Conservation (phyloP, 768 basidiomycete genomes). For the Termitomyces sp. region DNA sequence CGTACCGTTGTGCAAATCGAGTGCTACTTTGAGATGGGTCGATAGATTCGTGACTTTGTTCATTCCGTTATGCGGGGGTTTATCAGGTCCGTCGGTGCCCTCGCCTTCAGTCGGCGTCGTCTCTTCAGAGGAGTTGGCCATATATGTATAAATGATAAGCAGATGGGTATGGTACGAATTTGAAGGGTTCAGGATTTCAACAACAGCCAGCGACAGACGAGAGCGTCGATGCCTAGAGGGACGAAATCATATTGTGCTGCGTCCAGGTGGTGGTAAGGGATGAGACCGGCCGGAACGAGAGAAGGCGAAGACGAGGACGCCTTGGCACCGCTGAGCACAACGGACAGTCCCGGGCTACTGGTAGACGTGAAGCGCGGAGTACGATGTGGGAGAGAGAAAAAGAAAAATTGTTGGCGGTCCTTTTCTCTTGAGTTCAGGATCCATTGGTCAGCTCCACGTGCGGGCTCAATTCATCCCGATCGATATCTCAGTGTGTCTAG, state of each 20-base stretch:
- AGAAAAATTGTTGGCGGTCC: conserved; percentile 9
- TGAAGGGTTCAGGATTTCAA: conserved; percentile 7
- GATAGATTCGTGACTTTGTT: conserved; percentile 16
- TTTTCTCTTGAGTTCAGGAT: conserved; percentile 17
- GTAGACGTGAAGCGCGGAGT: neutral
- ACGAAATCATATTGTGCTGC: conserved; percentile 38
- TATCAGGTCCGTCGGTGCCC: conserved; percentile 53
- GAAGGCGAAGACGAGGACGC: conserved; percentile 11
- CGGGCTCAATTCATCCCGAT: conserved; percentile 4
- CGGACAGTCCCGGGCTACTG: neutral
- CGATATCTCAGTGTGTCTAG: conserved; percentile 1
- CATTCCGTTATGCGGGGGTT: conserved; percentile 39
- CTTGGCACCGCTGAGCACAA: conserved; percentile 14
- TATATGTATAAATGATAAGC: conserved; percentile 17
- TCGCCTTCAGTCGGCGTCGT: conserved; percentile 51
- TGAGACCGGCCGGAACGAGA: conserved; percentile 15
- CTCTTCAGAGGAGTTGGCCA: conserved; percentile 46
- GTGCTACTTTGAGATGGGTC: conserved; percentile 19
- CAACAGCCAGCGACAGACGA: conserved; percentile 17
- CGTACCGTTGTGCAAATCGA: conserved; percentile 17
- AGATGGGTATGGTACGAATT: conserved; percentile 6
- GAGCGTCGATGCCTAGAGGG: conserved; percentile 24
- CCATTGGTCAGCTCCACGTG: conserved; percentile 19
- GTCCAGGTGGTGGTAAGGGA: conserved; percentile 25
- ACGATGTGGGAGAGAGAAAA: conserved; percentile 12